Base-by-base conservation (phyloP, 1,284 basidiomycete genomes). In the Pseudomicrostroma phylloplanum region DNA sequence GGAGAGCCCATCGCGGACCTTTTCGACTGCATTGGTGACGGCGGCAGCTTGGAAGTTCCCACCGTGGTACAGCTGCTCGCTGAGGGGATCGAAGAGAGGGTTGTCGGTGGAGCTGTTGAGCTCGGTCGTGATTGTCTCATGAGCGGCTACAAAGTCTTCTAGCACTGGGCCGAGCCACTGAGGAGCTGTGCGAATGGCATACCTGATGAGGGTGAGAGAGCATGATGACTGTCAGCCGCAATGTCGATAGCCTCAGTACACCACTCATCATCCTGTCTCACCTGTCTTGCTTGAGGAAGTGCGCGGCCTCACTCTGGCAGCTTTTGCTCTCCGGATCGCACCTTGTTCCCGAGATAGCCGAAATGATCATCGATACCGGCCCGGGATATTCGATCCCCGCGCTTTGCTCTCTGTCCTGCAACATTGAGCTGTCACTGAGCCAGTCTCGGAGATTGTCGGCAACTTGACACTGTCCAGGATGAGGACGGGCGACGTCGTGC, bases 11-110 rank as follows among this genome's bases (percentile, higher is more conserved):
- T 92, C 85, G 19, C 90, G 87, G 4, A 89, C 88, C 79, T 90
- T 89, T 79, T 92, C 91, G 87, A 92, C 91, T 6, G 88, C 87
- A 62, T 90, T 90, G 7, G 90, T 89, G 59, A 92, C 85, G 1
- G 89, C 84, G 86, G 91, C 23, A 11, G 48, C 57, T 25, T 49
- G 42, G 48, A 58, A 58, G 30, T 58, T 58, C 43, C 56, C 56
- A 6, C 68, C 26, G 67, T 54, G 51, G 17, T 23, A 13, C 21
- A 25, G 13, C 21, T 54, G 21, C 21, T 15, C 6, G 13, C 21
- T 68, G 26, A 66, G 65, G 26, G 70, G 62, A 59, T 72, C 70
- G 56, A 72, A 68, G 62, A 72, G 61, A 26, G 65, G 49, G 56
- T 64, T 68, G 40, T 59, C 83, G 88, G 72, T 77, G 88, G 90